Conservation (phyloP, 345 rosid genomes). For the Hibiscus tridactylites region DNA sequence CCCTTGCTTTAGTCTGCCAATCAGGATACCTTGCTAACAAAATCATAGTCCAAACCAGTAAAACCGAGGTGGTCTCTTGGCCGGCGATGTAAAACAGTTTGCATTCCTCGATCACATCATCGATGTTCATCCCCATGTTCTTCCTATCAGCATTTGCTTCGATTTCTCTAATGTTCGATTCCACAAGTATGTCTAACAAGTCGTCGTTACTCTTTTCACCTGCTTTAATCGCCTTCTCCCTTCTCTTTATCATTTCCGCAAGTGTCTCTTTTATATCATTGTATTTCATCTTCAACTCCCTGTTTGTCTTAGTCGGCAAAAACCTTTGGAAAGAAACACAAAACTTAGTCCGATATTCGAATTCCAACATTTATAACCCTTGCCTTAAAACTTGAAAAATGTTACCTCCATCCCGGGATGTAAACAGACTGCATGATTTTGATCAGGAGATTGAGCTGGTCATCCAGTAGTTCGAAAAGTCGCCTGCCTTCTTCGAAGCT, state of each 20-base stretch:
- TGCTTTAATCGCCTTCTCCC: constrained; percentile 11
- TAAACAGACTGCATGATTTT: constrained; percentile 7
- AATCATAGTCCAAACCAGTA: constrained; percentile 30
- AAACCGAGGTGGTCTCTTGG: constrained; percentile 23
- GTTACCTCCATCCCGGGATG: constrained; percentile 44
- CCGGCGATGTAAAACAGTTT: constrained; percentile 30
- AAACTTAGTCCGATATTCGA: not conserved
- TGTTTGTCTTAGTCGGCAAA: constrained; percentile 22
- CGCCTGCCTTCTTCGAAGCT: constrained; percentile 36
- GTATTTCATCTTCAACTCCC: constrained; percentile 18
- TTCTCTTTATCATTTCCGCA: constrained; percentile 15
- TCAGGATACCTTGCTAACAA: constrained; percentile 17
- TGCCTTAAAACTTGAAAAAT: not conserved
- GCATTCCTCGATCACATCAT: constrained; percentile 29
- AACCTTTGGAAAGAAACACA: not conserved
- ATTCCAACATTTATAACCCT: not conserved
- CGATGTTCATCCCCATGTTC: constrained; percentile 12
- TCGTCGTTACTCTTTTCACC: constrained; percentile 16
- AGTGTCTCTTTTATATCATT: constrained; percentile 11
- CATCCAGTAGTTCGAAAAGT: constrained; percentile 28
- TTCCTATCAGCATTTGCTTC: constrained; percentile 13
- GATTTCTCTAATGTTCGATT: constrained; percentile 25
- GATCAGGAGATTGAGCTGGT: not conserved
- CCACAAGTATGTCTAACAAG: constrained; percentile 25
- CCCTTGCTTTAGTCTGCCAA: constrained; percentile 32